Evolutionary conservation across 805 yeast species (phyloP), one percentile per base, ranked within the genome.

Genomic region (Osmozyma mogii): DNA sequence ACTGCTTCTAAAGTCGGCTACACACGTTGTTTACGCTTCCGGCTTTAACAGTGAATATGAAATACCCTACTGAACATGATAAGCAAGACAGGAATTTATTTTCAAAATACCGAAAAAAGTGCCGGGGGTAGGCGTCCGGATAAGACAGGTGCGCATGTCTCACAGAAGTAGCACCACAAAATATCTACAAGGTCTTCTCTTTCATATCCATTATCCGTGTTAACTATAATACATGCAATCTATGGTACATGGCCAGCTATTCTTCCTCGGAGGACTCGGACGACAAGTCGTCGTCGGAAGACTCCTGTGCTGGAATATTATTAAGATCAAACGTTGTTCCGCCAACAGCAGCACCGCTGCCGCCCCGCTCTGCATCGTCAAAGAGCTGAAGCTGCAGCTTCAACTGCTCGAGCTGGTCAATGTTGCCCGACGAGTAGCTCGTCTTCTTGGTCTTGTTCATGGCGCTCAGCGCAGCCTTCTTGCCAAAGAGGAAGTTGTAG

Each of bases 251-350:
- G 10, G 9, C 18, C 9, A 5, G 10, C 52, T 55, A 78, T 54
- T 80, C 88, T 56, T 81, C 89, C 55, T 79, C 88, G 5, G 78
- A 70, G 50, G 82, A 75, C 53, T 77, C 80, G 41, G 65, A 58
- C 26, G 56, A 50, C 21, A 51, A 47, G 35, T 74, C 75, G 41
- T 75, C 82, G 34, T 69, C 78, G 36, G 66, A 69, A 26, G 69
- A 64, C 29, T 57, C 63, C 34, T 52, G 52, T 20, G 49, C 54
- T 21, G 61, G 62, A 25, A 52, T 59, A 20, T 55, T 57, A 33
- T 49, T 49, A 51, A 52, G 54, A 17, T 50, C 50, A 31, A 53
- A 61, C 31, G 49, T 47, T 17, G 40, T 27, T n/a, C 43, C 38
- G 18, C 41, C 32, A 22, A 38, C 31, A 9, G 44, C 42, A n/a